phyloP scores from a whole-genome alignment of 2,329 filamentous ascomycete genomes.

The Thelonectria rubi region DNA sequence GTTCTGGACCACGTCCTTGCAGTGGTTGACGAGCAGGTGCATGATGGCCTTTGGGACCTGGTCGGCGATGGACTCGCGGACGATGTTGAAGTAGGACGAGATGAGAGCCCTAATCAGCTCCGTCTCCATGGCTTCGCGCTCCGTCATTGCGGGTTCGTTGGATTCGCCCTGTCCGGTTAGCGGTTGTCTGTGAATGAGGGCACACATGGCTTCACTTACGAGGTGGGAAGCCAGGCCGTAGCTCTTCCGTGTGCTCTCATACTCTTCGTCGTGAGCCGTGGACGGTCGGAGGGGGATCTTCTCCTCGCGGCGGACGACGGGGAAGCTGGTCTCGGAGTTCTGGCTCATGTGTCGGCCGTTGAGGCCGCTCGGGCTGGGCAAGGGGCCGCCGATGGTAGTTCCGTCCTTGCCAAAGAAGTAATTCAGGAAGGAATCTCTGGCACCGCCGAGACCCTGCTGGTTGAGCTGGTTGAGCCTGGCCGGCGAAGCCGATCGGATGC shows the following conservation, averaged over 20 bases:
- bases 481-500: conserved; percentile 52
- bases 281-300: conserved; percentile 63
- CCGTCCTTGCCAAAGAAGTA: conserved; percentile 99
- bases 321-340: conserved; percentile 80
- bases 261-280: conserved; percentile 52
- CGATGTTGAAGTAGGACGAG: conserved; percentile 98
- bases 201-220: conserved; percentile 57
- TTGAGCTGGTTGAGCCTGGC: conserved; percentile 70
- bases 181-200: conserved; percentile 23
- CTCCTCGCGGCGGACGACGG: conserved; percentile 80
- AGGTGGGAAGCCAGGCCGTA: conserved; percentile 61
- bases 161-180: conserved; percentile 59
- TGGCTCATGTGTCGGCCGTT: conserved; percentile 77
- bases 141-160: conserved; percentile 87
- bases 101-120: conserved; percentile 97
- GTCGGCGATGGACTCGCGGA: conserved; percentile 97
- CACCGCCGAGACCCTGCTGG: conserved; percentile 66
- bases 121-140: conserved; percentile 96
- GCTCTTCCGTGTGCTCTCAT: conserved; percentile 52
- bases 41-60: conserved; percentile 99
- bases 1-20: conserved; percentile 98
- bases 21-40: conserved; percentile 98
- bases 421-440: conserved; percentile 92
- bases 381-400: conserved; percentile 52
- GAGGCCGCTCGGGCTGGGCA: conserved; percentile 42